Base-by-base conservation (phyloP, 306 rosid genomes). In the Citrullus colocynthis region DNA sequence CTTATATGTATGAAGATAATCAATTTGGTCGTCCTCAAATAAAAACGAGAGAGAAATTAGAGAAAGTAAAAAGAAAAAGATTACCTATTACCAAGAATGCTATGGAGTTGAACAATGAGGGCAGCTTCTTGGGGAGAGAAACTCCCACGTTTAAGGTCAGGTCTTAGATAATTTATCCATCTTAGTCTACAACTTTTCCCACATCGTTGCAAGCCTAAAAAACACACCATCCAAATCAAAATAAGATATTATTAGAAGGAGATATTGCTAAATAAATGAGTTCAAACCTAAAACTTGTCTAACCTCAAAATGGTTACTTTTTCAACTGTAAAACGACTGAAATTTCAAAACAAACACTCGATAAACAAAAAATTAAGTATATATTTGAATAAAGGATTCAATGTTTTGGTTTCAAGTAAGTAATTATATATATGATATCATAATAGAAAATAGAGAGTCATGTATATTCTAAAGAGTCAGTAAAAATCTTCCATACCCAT, bases 81-180 rank as follows among this genome's bases (percentile, higher is more conserved):
- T 12, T 13, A 91, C 98, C 96, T 95, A 79, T 95, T 95, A 55
- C 99, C 99, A 36, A 95, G 91, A 89, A 95, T 85, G 78, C 87
- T 85, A 76, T 95, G 99, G 81, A 95, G 99, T 74, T 92, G 96
- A 13, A 95, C 86, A 61, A 95, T 92, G 82, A 95, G 93, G 1
- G 97, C 80, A 58, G 97, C 99, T 88, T 95, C 99, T 87, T 92
- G 97, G 30, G 86, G 83, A 84, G 99, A 90, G 81, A 95, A 95
- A 78, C 92, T 95, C 61, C 99, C 99, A 28, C 99, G 90, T 84
- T 95, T 95, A 78, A 95, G 85, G 85, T 92, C 99, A 37, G 99
- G 99, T 83, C 99, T 90, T 24, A 95, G 83, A 83, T 95, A 95
- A 79, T 95, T 95, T 80, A 92, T 95, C 99, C 99, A 95, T 87